A percentile compares a stretch with the other conserved stretches of the same genome.
These are phyloP conservation scores for Pleurotus tuoliensis DNA, from an alignment of 768 basidiomycete species.

Conservation along the genomic window DNA sequence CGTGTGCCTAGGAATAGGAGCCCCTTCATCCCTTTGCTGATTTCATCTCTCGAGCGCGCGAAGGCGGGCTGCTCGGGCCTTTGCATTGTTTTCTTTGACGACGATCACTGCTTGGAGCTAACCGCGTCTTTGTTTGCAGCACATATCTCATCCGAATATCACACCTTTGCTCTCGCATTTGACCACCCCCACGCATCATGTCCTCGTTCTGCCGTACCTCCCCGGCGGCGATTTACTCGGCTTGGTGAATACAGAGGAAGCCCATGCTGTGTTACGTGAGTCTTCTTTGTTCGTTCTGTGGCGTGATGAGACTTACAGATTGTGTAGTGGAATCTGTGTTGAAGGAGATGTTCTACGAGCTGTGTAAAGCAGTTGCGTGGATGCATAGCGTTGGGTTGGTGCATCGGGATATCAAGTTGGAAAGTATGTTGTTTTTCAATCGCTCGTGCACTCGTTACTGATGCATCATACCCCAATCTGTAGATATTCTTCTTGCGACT, in stretches of 20 bases:
- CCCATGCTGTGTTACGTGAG: constrained; percentile 36
- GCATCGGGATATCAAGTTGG: constrained; percentile 90
- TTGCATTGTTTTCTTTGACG: background rate
- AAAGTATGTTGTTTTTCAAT: constrained; percentile 49
- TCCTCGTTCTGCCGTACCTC: constrained; percentile 74
- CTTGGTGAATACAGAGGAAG: constrained; percentile 56
- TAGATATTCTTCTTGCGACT: constrained; percentile 76
- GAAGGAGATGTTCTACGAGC: constrained; percentile 69
- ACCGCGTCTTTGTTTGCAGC: constrained; percentile 33
- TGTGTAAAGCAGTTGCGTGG: constrained; percentile 79
- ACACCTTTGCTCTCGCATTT: constrained; percentile 69
- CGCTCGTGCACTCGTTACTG: constrained; percentile 19
- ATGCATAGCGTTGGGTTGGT: constrained; percentile 84
- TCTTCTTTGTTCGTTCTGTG: constrained; percentile 6
- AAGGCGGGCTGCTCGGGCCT: background rate
- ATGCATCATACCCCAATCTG: constrained; percentile 2
- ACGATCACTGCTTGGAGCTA: background rate
- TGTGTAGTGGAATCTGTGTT: constrained; percentile 45
- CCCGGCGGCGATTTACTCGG: constrained; percentile 86
- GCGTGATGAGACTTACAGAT: background rate
- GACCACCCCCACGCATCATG: constrained; percentile 68
- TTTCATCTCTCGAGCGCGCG: background rate
- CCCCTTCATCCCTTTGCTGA: background rate
- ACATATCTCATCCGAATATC: constrained; percentile 79
- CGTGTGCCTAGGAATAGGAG: background rate